These are phyloP conservation scores for Dittrichia graveolens DNA, from an alignment of 129 eudicot genomes.

Conservation along the genomic window DNA sequence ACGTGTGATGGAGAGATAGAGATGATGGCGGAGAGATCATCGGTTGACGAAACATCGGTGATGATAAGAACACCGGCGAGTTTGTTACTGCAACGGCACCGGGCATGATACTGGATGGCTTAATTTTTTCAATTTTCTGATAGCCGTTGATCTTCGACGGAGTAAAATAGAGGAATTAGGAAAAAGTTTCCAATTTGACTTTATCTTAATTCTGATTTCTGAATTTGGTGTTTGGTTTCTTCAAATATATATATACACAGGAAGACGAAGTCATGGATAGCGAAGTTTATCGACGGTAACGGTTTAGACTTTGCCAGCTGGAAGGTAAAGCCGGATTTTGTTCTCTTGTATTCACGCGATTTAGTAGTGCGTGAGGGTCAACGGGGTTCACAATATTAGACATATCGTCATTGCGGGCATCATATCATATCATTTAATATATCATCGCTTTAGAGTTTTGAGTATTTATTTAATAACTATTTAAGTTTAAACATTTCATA, in stretches of 20 bases:
- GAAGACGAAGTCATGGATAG: slow-evolving; percentile 22
- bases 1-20: slow-evolving; percentile 26
- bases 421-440: too few relatives aligned
- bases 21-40: slow-evolving; percentile 34
- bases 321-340: slow-evolving; percentile 20
- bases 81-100: slow-evolving; percentile 49
- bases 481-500: too few relatives aligned
- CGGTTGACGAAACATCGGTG: slow-evolving; percentile 58
- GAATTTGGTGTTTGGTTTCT: slow-evolving; percentile 21
- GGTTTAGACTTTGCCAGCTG: slow-evolving; percentile 15
- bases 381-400: too few relatives aligned
- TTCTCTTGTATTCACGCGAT: slow-evolving; percentile 18
- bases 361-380: slow-evolving; percentile 21
- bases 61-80: slow-evolving; percentile 61
- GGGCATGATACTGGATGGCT: slow-evolving; percentile 41
- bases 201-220: background rate
- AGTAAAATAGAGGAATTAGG: background rate
- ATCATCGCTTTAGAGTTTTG: too few relatives aligned
- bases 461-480: too few relatives aligned
- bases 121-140: background rate
- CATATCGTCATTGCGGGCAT: too few relatives aligned
- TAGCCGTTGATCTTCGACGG: background rate
- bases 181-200: background rate
- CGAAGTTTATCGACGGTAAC: slow-evolving; percentile 29
- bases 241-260: background rate